Evolutionary conservation across 1,284 basidiomycete genomes (phyloP), one percentile per base, ranked within the genome.

Genomic region (Lentinula novae-zelandiae): DNA sequence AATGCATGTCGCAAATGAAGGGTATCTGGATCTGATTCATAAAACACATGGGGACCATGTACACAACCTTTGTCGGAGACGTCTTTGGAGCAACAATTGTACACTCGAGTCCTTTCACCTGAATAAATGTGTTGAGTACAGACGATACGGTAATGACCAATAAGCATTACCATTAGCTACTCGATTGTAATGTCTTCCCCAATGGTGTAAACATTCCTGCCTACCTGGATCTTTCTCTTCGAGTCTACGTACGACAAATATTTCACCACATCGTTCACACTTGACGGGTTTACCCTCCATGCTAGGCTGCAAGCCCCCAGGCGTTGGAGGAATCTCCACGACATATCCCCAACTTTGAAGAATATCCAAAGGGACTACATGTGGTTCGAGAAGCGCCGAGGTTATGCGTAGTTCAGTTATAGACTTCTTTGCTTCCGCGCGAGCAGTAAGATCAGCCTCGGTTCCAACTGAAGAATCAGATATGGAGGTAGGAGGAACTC

Each of bases 381-480:
- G 80, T 9, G 80, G 76, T 57, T 83, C 75, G n/a, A 96, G 74
- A 27, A 82, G 68, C 2, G 75, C 65, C 3, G 73, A 73, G 0
- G 86, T 84, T 55, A 95, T 75, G n/a, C 73, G 77, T 5, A 91
- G 76, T 3, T 82, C 73, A 36, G 82, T 72, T 2, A 87, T 73
- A 31, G 83, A 78, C 63, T 87, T 88, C 42, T 80, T 81, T 8
- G 81, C 78, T 65, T 88, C 87, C 36, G 74, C 74, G 15, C 87
- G 86, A 12, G 78, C 77, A 9, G 77, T 75, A 36, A 91, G 75
- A 13, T 92, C 85, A 9, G 75, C 81, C 60, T 93, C 85, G 0
- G 93, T 95, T 3, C 95, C 95, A 31, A 95, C 84, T 3, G 92
- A 95, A 0, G 84, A 78, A 68, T 94, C 89, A 0, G 80, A 76